Conservation (phyloP, 768 basidiomycete species). For the Coprinopsis sp. region DNA sequence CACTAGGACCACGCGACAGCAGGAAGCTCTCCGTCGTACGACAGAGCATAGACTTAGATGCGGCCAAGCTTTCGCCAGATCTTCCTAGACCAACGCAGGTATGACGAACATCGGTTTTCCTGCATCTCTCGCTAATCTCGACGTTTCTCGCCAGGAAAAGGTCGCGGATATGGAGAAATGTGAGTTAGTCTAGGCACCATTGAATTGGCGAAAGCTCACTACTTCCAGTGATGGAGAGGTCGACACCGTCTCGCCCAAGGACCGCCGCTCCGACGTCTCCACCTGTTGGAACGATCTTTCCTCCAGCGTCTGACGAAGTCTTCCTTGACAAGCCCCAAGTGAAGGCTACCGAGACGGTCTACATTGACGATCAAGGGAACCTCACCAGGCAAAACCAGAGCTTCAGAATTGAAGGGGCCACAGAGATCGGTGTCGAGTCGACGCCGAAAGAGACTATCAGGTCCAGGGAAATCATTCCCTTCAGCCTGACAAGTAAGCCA, state of each 20-base stretch:
- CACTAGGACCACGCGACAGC: neutral
- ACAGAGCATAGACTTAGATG: constrained; percentile 3
- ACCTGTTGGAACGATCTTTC: constrained; percentile 2
- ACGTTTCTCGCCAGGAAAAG: constrained; percentile 3
- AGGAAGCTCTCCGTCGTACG: constrained; percentile 13
- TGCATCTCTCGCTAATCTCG: neutral
- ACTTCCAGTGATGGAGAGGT: constrained; percentile 5
- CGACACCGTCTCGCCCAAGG: neutral
- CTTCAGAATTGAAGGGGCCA: too few species aligned
- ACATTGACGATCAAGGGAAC: constrained; percentile 8
- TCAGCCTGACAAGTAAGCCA: too few species aligned
- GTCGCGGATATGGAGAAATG: neutral
- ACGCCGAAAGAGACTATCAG: too few species aligned
- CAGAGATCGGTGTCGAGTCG: too few species aligned
- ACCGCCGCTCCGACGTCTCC: neutral
- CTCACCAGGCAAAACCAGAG: constrained; percentile 1
- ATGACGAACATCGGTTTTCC: neutral
- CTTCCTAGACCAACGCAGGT: constrained; percentile 13
- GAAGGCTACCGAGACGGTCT: constrained; percentile 4
- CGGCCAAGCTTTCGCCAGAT: neutral
- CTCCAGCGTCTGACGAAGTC: constrained; percentile 6
- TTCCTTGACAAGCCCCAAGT: neutral
- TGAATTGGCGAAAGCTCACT: neutral
- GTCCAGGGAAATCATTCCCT: too few species aligned
- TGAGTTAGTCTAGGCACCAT: neutral